Evolutionary conservation across 225 moss, liverwort and hornwort genomes (phyloP).

Genomic region (Physcomitrellopsis africana): DNA sequence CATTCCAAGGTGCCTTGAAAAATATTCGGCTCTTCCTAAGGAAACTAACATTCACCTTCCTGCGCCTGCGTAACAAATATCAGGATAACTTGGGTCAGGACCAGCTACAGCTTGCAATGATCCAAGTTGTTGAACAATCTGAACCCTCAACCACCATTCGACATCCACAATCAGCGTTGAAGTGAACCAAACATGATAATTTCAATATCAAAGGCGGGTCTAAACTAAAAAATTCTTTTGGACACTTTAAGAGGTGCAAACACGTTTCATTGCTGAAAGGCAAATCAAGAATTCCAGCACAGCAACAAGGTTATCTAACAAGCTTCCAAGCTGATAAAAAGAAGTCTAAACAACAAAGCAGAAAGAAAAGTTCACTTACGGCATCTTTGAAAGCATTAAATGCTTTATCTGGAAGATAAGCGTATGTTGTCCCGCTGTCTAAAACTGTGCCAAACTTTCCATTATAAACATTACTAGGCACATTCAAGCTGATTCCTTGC

Average conservation of each 20-base stretch:
- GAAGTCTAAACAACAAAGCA: background rate
- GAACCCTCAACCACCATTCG: constrained; percentile 30
- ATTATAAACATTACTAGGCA: constrained; percentile 66
- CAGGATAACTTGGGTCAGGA: constrained; percentile 81
- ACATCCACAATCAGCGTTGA: constrained; percentile 7
- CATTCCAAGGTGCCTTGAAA: background rate
- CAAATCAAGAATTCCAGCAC: background rate
- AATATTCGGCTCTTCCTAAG: background rate
- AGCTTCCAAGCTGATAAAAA: too few relatives aligned
- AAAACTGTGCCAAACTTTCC: constrained; percentile 83
- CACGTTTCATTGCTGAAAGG: background rate
- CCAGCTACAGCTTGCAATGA: constrained; percentile 74
- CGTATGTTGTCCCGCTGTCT: constrained; percentile 96
- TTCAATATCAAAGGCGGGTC: constrained; percentile 1
- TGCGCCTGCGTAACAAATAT: constrained; percentile 92
- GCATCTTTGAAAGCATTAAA: constrained; percentile 77
- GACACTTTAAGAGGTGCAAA: constrained; percentile 1
- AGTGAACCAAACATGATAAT: background rate
- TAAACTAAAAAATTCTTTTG: background rate
- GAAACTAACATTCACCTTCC: constrained; percentile 58
- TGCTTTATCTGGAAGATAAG: constrained; percentile 77
- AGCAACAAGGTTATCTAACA: too few relatives aligned
- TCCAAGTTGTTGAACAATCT: constrained; percentile 78
- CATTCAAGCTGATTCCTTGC: constrained; percentile 59
- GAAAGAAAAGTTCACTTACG: constrained; percentile 43